Conservation (phyloP, 805 yeast species). For the Zygosaccharomyces siamensis region DNA sequence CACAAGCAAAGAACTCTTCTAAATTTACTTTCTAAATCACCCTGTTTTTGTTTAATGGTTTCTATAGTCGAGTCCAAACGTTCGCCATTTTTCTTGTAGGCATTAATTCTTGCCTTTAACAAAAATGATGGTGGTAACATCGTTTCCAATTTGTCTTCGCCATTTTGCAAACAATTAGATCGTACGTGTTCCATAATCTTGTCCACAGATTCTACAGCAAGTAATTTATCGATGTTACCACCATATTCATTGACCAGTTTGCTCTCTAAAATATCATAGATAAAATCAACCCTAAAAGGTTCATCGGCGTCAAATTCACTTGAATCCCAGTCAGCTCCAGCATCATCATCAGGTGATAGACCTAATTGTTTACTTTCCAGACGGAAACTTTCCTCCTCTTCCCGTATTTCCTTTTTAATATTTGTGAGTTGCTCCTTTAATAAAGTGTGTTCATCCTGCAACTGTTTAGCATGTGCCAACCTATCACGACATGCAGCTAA, state of each 20-base stretch:
- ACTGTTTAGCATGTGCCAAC: constrained; percentile 31
- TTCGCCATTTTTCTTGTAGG: constrained; percentile 68
- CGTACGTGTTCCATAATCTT: constrained; percentile 23
- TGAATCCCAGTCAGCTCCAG: constrained; percentile 35
- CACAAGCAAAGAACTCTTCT: constrained; percentile 84
- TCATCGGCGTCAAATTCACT: constrained; percentile 82
- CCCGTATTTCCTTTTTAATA: constrained; percentile 56
- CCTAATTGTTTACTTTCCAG: constrained; percentile 39
- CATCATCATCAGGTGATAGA: constrained; percentile 26
- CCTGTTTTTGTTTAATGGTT: constrained; percentile 49
- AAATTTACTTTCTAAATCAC: constrained; percentile 66
- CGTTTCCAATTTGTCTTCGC: constrained; percentile 16
- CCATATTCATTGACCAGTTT: constrained; percentile 34
- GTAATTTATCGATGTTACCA: constrained; percentile 29
- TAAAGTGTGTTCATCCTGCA: constrained; percentile 52
- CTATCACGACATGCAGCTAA: constrained; percentile 27
- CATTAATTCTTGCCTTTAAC: constrained; percentile 71
- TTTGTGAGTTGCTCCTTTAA: constrained; percentile 54
- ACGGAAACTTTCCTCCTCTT: constrained; percentile 55
- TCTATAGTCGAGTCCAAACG: constrained; percentile 49
- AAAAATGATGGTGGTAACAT: constrained; percentile 39
- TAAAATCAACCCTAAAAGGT: constrained; percentile 69
- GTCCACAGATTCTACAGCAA: constrained; percentile 21
- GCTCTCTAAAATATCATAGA: constrained; percentile 50
- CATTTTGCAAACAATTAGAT: constrained; percentile 14